Conservation (phyloP, 257 asterid genomes). For the Nemophila menziesii region DNA sequence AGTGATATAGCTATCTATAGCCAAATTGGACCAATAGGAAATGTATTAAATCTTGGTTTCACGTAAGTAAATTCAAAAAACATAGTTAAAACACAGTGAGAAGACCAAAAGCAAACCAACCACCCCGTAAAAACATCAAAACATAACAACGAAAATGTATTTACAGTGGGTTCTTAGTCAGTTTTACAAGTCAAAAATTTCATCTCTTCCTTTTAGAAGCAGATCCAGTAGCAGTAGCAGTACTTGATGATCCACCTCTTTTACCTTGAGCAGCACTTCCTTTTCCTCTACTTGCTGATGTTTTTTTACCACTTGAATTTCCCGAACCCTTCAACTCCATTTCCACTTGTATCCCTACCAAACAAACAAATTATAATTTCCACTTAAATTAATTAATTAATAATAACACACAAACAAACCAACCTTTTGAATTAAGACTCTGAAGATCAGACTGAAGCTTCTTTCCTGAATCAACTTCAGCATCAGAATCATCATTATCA, state of each 20-base stretch:
- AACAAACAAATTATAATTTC: not conserved
- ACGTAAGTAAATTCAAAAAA: no score
- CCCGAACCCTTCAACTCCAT: slow-evolving; percentile 71
- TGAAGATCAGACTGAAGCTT: slow-evolving; percentile 59
- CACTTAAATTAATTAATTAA: not conserved
- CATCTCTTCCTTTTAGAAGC: slow-evolving; percentile 66
- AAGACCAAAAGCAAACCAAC: no score
- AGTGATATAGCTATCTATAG: no score
- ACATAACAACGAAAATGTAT: no score
- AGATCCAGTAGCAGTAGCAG: slow-evolving; percentile 19
- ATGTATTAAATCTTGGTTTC: no score
- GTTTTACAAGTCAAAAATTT: slow-evolving; percentile 3
- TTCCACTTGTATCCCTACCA: slow-evolving; percentile 44
- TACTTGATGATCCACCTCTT: slow-evolving; percentile 33
- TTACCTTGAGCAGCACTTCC: slow-evolving; percentile 30
- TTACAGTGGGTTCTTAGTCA: not conserved
- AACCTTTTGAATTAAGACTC: slow-evolving; percentile 61
- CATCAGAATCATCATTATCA: slow-evolving; percentile 43
- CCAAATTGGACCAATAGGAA: no score
- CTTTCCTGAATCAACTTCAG: slow-evolving; percentile 73
- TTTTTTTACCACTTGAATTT: slow-evolving; percentile 37
- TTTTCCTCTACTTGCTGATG: slow-evolving; percentile 48
- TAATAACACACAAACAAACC: slow-evolving; percentile 18
- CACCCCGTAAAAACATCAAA: not conserved
- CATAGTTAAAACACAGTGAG: no score